These are phyloP conservation scores for Daldinia grandis DNA, from an alignment of 495 filamentous ascomycete genomes.

Conservation along the genomic window DNA sequence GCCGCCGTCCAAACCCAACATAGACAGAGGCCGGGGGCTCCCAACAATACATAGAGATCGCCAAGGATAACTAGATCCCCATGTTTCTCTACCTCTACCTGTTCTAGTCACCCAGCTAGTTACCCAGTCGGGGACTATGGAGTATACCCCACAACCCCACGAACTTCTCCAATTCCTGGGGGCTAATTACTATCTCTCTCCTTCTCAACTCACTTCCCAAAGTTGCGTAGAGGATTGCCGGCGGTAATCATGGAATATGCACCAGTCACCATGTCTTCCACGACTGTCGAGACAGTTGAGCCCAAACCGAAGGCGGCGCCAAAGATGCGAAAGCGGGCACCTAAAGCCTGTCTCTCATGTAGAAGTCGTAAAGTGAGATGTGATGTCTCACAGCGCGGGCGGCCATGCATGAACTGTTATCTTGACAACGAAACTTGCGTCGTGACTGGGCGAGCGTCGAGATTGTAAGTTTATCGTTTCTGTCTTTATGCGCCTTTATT, in stretches of 20 bases:
- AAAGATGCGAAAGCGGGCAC: constrained; percentile 51
- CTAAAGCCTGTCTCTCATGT: constrained; percentile 59
- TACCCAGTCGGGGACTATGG: constrained; percentile 12
- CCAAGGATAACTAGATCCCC: constrained; percentile 35
- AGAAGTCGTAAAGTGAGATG: constrained; percentile 62
- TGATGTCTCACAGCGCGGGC: constrained; percentile 58
- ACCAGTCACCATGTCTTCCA: constrained; percentile 29
- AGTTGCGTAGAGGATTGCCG: constrained; percentile 11
- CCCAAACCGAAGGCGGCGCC: constrained; percentile 39
- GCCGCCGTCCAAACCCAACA: constrained; percentile 8
- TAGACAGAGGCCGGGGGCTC: constrained; percentile 12
- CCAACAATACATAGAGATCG: constrained; percentile 24
- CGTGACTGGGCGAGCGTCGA: constrained; percentile 52
- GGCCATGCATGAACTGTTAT: constrained; percentile 61
- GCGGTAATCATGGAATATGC: constrained; percentile 27
- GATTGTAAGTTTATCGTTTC: constrained; percentile 46
- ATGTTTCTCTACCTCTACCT: constrained; percentile 6
- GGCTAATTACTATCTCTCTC: constrained; percentile 22
- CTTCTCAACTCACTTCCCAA: constrained; percentile 6
- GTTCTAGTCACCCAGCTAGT: neutral
- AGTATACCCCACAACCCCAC: constrained; percentile 44
- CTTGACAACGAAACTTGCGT: constrained; percentile 48
- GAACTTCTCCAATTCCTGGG: constrained; percentile 43
- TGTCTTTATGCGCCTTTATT: constrained; percentile 38
- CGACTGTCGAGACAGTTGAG: constrained; percentile 26